Evolutionary conservation across 768 basidiomycete genomes (phyloP).

Genomic region (Hericium erinaceus): DNA sequence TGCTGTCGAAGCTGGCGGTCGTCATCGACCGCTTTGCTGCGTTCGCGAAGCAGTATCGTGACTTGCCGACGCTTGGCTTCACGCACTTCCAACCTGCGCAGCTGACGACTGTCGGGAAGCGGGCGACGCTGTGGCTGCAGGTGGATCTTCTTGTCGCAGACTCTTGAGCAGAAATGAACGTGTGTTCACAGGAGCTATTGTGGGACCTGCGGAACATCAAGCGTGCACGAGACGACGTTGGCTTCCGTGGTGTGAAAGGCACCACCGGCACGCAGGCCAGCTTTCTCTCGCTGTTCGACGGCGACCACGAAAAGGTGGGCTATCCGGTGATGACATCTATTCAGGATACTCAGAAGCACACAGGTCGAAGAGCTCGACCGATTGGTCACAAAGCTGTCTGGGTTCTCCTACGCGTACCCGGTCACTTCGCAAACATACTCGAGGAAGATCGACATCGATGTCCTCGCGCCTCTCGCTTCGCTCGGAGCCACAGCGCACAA

Average conservation of each 20-base stretch:
- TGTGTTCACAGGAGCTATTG: conserved; percentile 61
- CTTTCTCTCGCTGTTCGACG: conserved; percentile 90
- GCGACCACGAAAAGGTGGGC: conserved; percentile 81
- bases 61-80: conserved; percentile 90
- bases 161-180: background rate
- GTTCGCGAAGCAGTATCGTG: conserved; percentile 81
- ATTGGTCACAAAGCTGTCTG: conserved; percentile 83
- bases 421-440: conserved; percentile 99
- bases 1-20: conserved; percentile 80
- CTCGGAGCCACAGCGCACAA: conserved; percentile 95
- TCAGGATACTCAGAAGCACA: background rate
- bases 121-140: conserved; percentile 95
- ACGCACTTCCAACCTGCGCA: conserved; percentile 99
- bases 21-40: conserved; percentile 81
- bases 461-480: conserved; percentile 81
- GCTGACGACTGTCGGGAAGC: conserved; percentile 95
- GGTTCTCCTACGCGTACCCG: conserved; percentile 92
- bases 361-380: conserved; percentile 85
- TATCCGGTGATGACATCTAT: background rate
- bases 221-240: conserved; percentile 83
- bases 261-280: conserved; percentile 98
- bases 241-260: conserved; percentile 98
- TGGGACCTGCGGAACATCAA: conserved; percentile 95
- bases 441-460: conserved; percentile 93
- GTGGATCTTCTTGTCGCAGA: conserved; percentile 24